These are phyloP conservation scores for Nepenthes mirabilis DNA, from an alignment of 148 eudicot species.

Conservation along the genomic window DNA sequence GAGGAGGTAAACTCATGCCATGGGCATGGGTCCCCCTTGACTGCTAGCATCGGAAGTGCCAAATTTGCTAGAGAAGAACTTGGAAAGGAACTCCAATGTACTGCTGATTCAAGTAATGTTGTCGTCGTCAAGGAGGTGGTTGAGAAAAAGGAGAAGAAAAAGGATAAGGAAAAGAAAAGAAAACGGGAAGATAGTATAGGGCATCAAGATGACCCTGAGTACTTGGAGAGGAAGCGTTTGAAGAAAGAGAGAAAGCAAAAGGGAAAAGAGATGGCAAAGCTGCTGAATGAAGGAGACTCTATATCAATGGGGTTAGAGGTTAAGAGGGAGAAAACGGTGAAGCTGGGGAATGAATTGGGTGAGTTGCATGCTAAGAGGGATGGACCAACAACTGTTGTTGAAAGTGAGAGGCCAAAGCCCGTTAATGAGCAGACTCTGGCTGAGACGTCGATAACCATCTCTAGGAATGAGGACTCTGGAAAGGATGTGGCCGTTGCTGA, in stretches of 20 bases:
- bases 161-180: constrained; percentile 58
- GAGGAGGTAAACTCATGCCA: constrained; percentile 89
- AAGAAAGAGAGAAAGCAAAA: constrained; percentile 80
- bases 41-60: constrained; percentile 92
- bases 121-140: not conserved
- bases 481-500: not conserved
- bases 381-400: constrained; percentile 1
- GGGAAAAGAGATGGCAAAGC: constrained; percentile 57
- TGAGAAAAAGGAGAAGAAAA: constrained; percentile 28
- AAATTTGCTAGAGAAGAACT: constrained; percentile 47
- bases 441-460: not conserved
- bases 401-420: not conserved
- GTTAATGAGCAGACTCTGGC: not conserved
- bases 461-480: not conserved
- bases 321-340: constrained; percentile 8
- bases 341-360: not conserved
- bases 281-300: constrained; percentile 13
- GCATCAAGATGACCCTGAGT: constrained; percentile 50
- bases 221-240: constrained; percentile 53
- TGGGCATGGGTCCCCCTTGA: constrained; percentile 71
- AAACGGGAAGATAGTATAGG: constrained; percentile 36
- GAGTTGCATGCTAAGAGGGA: constrained; percentile 2
- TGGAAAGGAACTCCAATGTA: constrained; percentile 73
- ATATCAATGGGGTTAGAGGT: constrained; percentile 5
- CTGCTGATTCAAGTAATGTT: constrained; percentile 83